Conservation (phyloP, 176 grass and related monocot species). For the Cenchrus fungigraminus region DNA sequence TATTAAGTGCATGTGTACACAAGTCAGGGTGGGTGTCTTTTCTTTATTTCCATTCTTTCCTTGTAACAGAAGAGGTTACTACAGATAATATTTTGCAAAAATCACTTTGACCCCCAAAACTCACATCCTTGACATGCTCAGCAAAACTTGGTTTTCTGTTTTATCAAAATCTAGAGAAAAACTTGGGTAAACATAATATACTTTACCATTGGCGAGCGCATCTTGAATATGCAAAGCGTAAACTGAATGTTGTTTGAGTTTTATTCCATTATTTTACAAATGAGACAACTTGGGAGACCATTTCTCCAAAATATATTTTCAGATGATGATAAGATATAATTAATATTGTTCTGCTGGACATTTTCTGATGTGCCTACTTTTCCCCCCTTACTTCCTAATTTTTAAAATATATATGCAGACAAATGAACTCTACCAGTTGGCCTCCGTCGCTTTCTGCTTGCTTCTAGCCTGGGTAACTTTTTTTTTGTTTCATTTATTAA, state of each 20-base stretch:
- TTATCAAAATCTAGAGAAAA: neutral
- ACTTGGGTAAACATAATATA: slow-evolving; percentile 14
- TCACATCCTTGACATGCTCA: neutral
- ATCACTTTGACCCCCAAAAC: neutral
- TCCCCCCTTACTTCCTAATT: slow-evolving; percentile 18
- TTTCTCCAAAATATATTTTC: slow-evolving; percentile 2
- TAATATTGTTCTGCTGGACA: slow-evolving; percentile 6
- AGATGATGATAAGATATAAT: neutral
- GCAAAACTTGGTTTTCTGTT: neutral
- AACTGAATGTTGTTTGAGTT: neutral
- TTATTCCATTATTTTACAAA: neutral
- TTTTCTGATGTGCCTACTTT: slow-evolving; percentile 10
- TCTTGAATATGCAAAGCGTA: neutral
- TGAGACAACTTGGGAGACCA: neutral
- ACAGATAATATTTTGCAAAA: neutral
- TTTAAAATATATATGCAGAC: slow-evolving; percentile 68
- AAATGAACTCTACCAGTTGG: slow-evolving; percentile 98
- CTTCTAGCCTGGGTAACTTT: slow-evolving; percentile 91
- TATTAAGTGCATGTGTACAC: slow-evolving; percentile 9
- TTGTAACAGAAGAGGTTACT: neutral
- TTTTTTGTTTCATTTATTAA: slow-evolving; percentile 33
- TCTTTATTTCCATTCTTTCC: neutral
- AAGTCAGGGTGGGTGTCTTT: neutral
- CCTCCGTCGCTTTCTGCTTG: slow-evolving; percentile 91
- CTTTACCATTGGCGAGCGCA: neutral